A percentile compares a stretch with the other conserved stretches of the same genome.
Conservation (phyloP, 1,139 yeast genomes). For the Arxiozyma slooffiae region DNA sequence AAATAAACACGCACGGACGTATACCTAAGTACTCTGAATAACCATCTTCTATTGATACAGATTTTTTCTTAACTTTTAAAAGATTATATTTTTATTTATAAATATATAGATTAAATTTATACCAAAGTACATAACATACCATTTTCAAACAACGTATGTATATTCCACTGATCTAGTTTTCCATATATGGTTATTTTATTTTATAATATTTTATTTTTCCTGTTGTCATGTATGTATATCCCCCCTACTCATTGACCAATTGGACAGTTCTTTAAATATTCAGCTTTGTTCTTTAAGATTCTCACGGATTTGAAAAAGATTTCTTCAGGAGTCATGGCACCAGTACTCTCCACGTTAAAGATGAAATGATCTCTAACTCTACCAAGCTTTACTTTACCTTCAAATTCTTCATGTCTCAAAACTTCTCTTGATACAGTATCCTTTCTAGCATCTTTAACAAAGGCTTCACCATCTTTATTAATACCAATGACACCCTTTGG, state of each 20-base stretch:
- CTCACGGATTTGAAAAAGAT: slow-evolving; percentile 84
- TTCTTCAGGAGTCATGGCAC: slow-evolving; percentile 95
- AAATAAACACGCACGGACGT: neutral
- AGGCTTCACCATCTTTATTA: slow-evolving; percentile 59
- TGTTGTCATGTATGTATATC: neutral
- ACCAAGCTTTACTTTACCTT: slow-evolving; percentile 82
- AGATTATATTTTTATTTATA: neutral
- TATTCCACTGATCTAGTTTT: neutral
- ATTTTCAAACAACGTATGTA: slow-evolving; percentile 6
- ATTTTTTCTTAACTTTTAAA: neutral
- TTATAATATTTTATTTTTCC: neutral
- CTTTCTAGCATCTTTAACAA: slow-evolving; percentile 75
- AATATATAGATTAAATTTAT: neutral
- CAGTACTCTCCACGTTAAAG: slow-evolving; percentile 87
- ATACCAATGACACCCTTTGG: slow-evolving; percentile 88
- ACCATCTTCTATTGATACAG: neutral
- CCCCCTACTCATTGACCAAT: slow-evolving; percentile 45
- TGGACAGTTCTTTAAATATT: slow-evolving; percentile 69
- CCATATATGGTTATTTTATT: neutral
- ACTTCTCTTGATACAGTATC: slow-evolving; percentile 97
- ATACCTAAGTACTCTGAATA: neutral
- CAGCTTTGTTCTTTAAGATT: slow-evolving; percentile 77
- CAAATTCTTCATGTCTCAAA: slow-evolving; percentile 81
- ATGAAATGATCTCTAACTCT: slow-evolving; percentile 87
- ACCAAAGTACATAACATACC: slow-evolving; percentile 1